Evolutionary conservation across 176 grass and related monocot genomes (phyloP).

Genomic region (Lolium rigidum): DNA sequence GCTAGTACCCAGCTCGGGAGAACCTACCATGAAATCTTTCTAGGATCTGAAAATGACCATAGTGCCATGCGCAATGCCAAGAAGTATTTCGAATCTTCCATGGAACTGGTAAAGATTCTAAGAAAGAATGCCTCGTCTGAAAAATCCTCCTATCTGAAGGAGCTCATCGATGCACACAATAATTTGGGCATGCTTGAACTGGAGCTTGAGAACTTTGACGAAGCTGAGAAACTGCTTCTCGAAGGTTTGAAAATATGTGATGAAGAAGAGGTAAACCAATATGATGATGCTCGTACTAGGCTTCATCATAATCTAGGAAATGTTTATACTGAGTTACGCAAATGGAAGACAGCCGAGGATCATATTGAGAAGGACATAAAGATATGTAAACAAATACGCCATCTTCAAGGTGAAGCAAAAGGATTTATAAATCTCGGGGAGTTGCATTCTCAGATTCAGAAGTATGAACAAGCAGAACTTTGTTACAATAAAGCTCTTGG

Average conservation of each 20-base stretch:
- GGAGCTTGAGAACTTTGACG: conserved; percentile 83
- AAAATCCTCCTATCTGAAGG: conserved; percentile 66
- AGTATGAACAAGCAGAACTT: conserved; percentile 67
- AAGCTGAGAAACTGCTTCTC: conserved; percentile 76
- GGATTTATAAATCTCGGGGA: conserved; percentile 91
- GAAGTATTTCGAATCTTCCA: conserved; percentile 82
- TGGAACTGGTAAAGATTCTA: conserved; percentile 66
- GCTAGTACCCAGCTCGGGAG: conserved; percentile 88
- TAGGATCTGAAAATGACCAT: conserved; percentile 74
- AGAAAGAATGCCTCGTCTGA: conserved; percentile 52
- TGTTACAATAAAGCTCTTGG: conserved; percentile 75
- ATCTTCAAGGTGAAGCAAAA: conserved; percentile 92
- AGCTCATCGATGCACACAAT: conserved; percentile 93
- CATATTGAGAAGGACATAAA: conserved; percentile 86
- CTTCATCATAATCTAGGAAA: conserved; percentile 95
- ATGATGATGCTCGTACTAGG: conserved; percentile 81
- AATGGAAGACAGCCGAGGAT: conserved; percentile 63
- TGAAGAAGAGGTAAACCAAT: conserved; percentile 83
- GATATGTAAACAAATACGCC: conserved; percentile 80
- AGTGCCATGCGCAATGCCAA: conserved; percentile 82
- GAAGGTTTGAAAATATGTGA: conserved; percentile 85
- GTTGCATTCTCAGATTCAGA: conserved; percentile 61
- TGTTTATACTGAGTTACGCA: conserved; percentile 77
- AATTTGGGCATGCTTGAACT: conserved; percentile 95
- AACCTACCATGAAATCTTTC: conserved; percentile 88